Percentiles rank a stretch among this genome's conserved stretches.
Conservation (phyloP, 441 rosid genomes). For the Erodium trifolium region DNA sequence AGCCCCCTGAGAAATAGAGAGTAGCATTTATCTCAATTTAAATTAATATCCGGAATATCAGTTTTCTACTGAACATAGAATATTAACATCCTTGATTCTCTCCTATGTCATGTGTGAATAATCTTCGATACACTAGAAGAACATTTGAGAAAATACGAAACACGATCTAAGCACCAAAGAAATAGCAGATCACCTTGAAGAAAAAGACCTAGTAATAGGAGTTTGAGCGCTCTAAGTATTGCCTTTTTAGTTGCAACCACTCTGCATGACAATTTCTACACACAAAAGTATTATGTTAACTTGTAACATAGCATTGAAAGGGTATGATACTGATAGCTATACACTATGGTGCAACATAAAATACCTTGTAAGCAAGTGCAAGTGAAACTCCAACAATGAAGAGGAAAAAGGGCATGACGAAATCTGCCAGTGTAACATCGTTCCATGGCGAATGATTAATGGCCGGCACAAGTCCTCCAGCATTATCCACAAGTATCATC, state of each 20-base stretch:
- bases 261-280: constrained; percentile 50
- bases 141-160: background rate
- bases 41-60: background rate
- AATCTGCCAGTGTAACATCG: constrained; percentile 76
- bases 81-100: background rate
- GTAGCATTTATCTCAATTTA: constrained; percentile 1
- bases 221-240: constrained; percentile 43
- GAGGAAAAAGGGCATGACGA: constrained; percentile 87
- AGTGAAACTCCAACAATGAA: constrained; percentile 83
- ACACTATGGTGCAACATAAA: constrained; percentile 5
- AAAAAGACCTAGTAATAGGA: constrained; percentile 53
- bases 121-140: background rate
- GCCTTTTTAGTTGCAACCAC: constrained; percentile 59
- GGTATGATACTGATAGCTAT: background rate
- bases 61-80: background rate
- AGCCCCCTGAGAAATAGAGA: constrained; percentile 49
- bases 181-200: constrained; percentile 53
- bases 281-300: constrained; percentile 1
- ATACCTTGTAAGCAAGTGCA: constrained; percentile 69
- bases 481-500: constrained; percentile 77
- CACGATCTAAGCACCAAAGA: background rate
- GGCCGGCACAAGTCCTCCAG: constrained; percentile 59
- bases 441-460: constrained; percentile 91
- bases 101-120: background rate
- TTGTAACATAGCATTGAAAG: background rate